Base-by-base conservation (phyloP, 139 green algal species). In the Coccomyxa sp. region DNA sequence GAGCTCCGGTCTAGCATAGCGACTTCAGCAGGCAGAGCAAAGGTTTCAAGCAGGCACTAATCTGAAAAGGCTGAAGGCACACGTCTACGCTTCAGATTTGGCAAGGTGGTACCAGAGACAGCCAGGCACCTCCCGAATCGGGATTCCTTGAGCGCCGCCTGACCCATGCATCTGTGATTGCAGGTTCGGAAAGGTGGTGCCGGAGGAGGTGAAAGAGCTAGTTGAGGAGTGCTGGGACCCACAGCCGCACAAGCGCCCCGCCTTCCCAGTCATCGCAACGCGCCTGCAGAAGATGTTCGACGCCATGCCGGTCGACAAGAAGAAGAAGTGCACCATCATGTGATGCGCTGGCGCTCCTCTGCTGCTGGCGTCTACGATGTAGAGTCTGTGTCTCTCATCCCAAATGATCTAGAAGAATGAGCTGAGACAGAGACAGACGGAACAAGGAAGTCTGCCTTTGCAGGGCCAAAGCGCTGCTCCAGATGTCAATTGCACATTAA, bases 221-320 rank as follows among this genome's bases (percentile, higher is more conserved):
- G 79, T 83, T 55, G 41, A 68, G 55, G 27, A 75, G 33, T 83
- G 79, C 64, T 83, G 79, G 79, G 58, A 33, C 4, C 38, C 58
- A 8, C 36, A 72, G 24, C 38, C 34, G 16, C 39, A 79, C 55
- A 50, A 76, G 33, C 72, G 79, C 14, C 79, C 79, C 29, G 35
- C 55, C 33, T 83, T 83, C 40, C 18, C 27, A 39, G 29, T 41
- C 14, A 71, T 83, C 39, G 44, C 31, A 39, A 34, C 41, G 12
- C 54, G 40, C 12, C 73, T 83, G 58, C 70, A 83, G 39, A 38
- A 37, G 29, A 10, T 71, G 2, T 36, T 38, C 14, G n/a, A 71
- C 14, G 64, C 6, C 29, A 34, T 71, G 64, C 64, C 64, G 29
- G 64, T 37, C 29, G 35, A 5, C 29, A 71, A 71, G 7, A 71